Conservation (phyloP, 306 rosid genomes). For the Vigna unguiculata region DNA sequence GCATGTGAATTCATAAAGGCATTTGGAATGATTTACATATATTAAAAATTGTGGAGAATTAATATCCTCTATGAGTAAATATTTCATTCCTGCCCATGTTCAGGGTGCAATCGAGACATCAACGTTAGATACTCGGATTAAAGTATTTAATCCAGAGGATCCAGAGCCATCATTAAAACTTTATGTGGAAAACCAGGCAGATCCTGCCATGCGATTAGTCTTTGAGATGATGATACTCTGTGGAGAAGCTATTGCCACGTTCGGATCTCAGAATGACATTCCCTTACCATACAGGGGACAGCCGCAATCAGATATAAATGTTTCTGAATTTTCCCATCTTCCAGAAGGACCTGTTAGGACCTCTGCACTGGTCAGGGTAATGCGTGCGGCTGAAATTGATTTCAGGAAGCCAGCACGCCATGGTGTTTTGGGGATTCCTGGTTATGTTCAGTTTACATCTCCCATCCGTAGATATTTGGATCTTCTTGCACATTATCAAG, state of each 20-base stretch:
- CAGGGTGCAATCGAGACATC: slow-evolving; percentile 92
- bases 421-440: slow-evolving; percentile 88
- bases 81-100: slow-evolving; percentile 43
- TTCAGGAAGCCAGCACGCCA: slow-evolving; percentile 94
- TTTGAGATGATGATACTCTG: slow-evolving; percentile 98
- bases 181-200: slow-evolving; percentile 95
- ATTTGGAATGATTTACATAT: slow-evolving; percentile 10
- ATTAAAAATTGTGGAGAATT: slow-evolving; percentile 31
- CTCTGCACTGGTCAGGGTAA: slow-evolving; percentile 77
- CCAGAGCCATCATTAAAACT: slow-evolving; percentile 82
- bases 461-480: slow-evolving; percentile 98
- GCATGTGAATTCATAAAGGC: slow-evolving; percentile 10
- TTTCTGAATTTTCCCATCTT: slow-evolving; percentile 84
- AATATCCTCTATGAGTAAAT: slow-evolving; percentile 29
- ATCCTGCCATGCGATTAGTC: slow-evolving; percentile 96
- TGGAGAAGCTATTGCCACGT: slow-evolving; percentile 91
- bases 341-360: slow-evolving; percentile 99
- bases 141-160: slow-evolving; percentile 87
- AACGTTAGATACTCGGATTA: slow-evolving; percentile 82
- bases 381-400: slow-evolving; percentile 99
- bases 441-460: slow-evolving; percentile 97
- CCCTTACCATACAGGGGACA: slow-evolving; percentile 98
- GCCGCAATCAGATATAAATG: slow-evolving; percentile 85
- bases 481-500: slow-evolving; percentile 98
- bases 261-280: slow-evolving; percentile 78